A percentile compares a stretch with the other conserved stretches of the same genome.
These are phyloP conservation scores for Cercospora janseana DNA, from an alignment of 2,329 filamentous ascomycete species.

Conservation along the genomic window DNA sequence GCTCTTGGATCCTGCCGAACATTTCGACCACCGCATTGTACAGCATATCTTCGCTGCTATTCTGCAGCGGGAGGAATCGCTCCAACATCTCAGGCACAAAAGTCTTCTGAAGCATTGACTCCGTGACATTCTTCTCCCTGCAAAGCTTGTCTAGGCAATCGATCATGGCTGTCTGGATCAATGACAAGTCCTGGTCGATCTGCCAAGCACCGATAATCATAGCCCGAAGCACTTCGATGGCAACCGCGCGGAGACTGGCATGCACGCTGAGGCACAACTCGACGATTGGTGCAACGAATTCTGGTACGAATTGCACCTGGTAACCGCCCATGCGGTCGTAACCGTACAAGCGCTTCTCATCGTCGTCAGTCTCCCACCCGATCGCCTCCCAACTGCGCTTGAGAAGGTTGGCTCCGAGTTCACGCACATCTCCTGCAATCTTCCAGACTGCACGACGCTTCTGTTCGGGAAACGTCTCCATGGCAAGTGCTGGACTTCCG, in stretches of 20 bases:
- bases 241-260: slow-evolving; percentile 82
- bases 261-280: slow-evolving; percentile 94
- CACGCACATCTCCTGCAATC: slow-evolving; percentile 92
- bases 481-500: slow-evolving; percentile 79
- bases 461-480: slow-evolving; percentile 96
- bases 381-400: slow-evolving; percentile 89
- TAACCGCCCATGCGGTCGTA: slow-evolving; percentile 88
- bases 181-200: slow-evolving; percentile 82
- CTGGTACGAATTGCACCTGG: slow-evolving; percentile 96
- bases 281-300: slow-evolving; percentile 84
- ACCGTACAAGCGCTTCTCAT: slow-evolving; percentile 75
- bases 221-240: slow-evolving; percentile 88
- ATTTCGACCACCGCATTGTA: slow-evolving; percentile 74
- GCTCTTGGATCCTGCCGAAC: slow-evolving; percentile 81
- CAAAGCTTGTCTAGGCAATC: slow-evolving; percentile 88
- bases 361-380: slow-evolving; percentile 84
- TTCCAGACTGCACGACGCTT: slow-evolving; percentile 97
- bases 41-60: slow-evolving; percentile 67
- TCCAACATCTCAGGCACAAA: slow-evolving; percentile 84
- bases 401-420: slow-evolving; percentile 83
- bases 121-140: slow-evolving; percentile 73
- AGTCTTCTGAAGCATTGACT: slow-evolving; percentile 86
- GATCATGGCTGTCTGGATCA: slow-evolving; percentile 95
- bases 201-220: slow-evolving; percentile 99
- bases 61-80: slow-evolving; percentile 70